Percentiles rank a stretch among this genome's conserved stretches.
phyloP scores from a whole-genome alignment of 2,329 filamentous ascomycete species.

The Hypoxylon sp. region DNA sequence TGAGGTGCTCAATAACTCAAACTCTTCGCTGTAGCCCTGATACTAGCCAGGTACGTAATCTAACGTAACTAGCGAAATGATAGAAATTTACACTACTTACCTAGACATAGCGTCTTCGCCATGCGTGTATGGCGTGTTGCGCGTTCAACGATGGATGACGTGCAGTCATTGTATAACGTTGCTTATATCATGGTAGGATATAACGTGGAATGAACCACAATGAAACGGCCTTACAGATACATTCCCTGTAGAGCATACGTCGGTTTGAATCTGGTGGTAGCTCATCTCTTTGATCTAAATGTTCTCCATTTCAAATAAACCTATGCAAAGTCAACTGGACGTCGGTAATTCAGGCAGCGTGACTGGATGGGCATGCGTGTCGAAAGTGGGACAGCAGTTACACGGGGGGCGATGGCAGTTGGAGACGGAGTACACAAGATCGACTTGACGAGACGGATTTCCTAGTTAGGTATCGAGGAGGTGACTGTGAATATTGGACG shows the following conservation, averaged over 20 bases:
- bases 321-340: background rate
- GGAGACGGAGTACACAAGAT: slow-evolving; percentile 20
- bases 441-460: slow-evolving; percentile 6
- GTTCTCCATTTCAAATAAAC: background rate
- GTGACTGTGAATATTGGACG: background rate
- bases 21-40: background rate
- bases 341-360: slow-evolving; percentile 12
- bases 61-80: background rate
- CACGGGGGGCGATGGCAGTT: slow-evolving; percentile 18
- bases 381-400: slow-evolving; percentile 20
- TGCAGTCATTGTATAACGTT: background rate
- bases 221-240: background rate
- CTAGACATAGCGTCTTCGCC: background rate
- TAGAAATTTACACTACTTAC: background rate
- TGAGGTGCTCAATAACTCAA: background rate
- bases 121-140: background rate
- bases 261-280: background rate
- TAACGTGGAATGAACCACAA: background rate
- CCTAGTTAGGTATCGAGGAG: background rate
- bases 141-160: background rate
- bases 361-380: slow-evolving; percentile 23
- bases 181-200: background rate
- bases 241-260: background rate
- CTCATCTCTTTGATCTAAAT: background rate
- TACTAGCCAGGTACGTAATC: background rate